These are phyloP conservation scores for Agrostemma githago DNA, from an alignment of 148 eudicot genomes.

Conservation along the genomic window DNA sequence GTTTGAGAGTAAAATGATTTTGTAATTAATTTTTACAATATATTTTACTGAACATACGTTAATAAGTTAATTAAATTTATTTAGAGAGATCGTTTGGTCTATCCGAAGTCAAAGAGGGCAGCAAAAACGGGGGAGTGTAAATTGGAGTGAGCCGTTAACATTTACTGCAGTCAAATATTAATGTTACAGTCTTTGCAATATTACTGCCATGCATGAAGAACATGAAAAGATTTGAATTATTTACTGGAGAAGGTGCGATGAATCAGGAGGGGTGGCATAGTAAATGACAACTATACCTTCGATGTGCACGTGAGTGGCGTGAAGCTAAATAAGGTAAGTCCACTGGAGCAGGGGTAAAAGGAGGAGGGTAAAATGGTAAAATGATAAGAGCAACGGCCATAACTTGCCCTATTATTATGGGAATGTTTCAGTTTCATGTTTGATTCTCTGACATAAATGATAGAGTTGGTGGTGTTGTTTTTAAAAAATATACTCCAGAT, in stretches of 20 bases:
- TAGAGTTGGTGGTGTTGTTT: neutral
- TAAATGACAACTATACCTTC: neutral
- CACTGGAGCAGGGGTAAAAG: neutral
- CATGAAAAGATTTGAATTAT: neutral
- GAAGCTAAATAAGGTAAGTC: neutral
- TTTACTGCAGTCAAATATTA: neutral
- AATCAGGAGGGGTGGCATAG: neutral
- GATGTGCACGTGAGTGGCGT: neutral
- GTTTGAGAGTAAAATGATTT: no score
- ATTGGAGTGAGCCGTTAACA: slow-evolving; percentile 3
- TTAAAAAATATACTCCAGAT: neutral
- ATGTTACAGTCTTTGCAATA: neutral
- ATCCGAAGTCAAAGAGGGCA: neutral
- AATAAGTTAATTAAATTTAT: no score
- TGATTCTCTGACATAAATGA: neutral
- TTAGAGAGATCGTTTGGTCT: no score
- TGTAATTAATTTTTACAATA: no score
- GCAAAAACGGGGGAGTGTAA: neutral
- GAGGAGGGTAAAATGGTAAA: slow-evolving; percentile 5
- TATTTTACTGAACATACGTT: neutral
- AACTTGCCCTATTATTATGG: neutral
- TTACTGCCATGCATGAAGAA: neutral
- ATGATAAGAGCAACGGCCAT: slow-evolving; percentile 4
- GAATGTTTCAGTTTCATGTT: slow-evolving; percentile 6
- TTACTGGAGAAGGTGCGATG: no score